phyloP scores from a whole-genome alignment of 257 asterid species.

The Solanum lignicaule region DNA sequence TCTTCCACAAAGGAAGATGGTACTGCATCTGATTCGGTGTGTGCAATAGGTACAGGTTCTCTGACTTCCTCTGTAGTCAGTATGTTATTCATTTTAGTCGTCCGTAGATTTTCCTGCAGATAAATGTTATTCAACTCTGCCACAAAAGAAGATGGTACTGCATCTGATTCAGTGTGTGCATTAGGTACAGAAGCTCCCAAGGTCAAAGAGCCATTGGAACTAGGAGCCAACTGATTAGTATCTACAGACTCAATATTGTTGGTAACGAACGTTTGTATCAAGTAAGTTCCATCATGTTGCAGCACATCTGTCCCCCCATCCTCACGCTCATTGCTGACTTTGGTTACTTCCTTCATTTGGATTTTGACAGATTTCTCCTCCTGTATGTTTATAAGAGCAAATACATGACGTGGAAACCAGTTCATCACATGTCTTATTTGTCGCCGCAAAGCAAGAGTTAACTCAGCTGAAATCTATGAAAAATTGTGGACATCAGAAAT shows the following conservation, averaged over 20 bases:
- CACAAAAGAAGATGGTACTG: conserved; percentile 9
- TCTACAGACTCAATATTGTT: conserved; percentile 17
- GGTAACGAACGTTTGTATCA: conserved; percentile 12
- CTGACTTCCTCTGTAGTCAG: conserved; percentile 13
- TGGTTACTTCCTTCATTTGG: conserved; percentile 18
- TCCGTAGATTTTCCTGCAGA: conserved; percentile 19
- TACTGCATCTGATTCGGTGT: conserved; percentile 13
- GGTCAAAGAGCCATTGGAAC: conserved; percentile 13
- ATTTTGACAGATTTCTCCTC: conserved; percentile 14
- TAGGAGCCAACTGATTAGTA: conserved; percentile 22
- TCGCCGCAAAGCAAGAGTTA: conserved; percentile 34
- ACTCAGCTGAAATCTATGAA: conserved; percentile 48
- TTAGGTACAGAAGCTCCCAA: conserved; percentile 20
- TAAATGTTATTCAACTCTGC: conserved; percentile 25
- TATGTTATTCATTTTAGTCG: conserved; percentile 20
- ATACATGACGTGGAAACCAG: conserved; percentile 25
- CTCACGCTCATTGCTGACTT: conserved; percentile 6
- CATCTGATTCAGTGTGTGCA: conserved; percentile 13
- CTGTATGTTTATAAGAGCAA: conserved; percentile 14
- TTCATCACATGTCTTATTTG: conserved; percentile 35
- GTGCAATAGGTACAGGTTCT: conserved; percentile 17
- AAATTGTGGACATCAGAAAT: conserved; percentile 17
- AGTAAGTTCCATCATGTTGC: conserved; percentile 2
- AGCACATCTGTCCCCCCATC: conserved; percentile 15
- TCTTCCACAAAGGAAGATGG: conserved; percentile 17